Conservation (phyloP, 2,329 filamentous ascomycete species). For the Scedosporium boydii region DNA sequence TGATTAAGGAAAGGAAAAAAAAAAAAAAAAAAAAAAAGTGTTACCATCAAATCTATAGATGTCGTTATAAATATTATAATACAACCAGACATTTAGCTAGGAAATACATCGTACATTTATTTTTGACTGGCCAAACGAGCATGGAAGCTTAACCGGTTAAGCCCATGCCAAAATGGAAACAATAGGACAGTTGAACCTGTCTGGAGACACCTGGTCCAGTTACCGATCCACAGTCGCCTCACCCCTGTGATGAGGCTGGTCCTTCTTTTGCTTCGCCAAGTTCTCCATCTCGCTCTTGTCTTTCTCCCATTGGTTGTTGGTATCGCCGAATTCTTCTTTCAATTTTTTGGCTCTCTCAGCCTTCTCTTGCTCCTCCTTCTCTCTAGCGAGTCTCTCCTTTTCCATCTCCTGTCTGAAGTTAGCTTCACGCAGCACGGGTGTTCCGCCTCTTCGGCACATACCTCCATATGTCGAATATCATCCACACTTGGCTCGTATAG, state of each 20-base stretch:
- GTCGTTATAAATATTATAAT: no score
- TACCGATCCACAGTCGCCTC: background rate
- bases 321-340: slow-evolving; percentile 69
- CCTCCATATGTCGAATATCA: slow-evolving; percentile 93
- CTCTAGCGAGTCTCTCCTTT: slow-evolving; percentile 66
- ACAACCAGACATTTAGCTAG: no score
- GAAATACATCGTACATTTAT: no score
- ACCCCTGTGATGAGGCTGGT: background rate
- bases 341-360: slow-evolving; percentile 67
- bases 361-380: slow-evolving; percentile 61
- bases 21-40: no score
- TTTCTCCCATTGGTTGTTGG: slow-evolving; percentile 76
- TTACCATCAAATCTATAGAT: no score
- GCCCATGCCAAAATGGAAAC: no score
- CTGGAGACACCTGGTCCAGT: background rate
- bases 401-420: slow-evolving; percentile 68
- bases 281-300: slow-evolving; percentile 75
- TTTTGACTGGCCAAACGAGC: no score
- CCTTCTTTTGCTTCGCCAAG: slow-evolving; percentile 27
- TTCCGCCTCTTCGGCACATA: slow-evolving; percentile 21
- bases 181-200: no score
- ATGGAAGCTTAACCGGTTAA: no score
- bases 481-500: slow-evolving; percentile 98
- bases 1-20: no score
- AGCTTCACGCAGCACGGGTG: background rate